Evolutionary conservation across 176 grass and related monocot species (phyloP).

Genomic region (Zizania latifolia): DNA sequence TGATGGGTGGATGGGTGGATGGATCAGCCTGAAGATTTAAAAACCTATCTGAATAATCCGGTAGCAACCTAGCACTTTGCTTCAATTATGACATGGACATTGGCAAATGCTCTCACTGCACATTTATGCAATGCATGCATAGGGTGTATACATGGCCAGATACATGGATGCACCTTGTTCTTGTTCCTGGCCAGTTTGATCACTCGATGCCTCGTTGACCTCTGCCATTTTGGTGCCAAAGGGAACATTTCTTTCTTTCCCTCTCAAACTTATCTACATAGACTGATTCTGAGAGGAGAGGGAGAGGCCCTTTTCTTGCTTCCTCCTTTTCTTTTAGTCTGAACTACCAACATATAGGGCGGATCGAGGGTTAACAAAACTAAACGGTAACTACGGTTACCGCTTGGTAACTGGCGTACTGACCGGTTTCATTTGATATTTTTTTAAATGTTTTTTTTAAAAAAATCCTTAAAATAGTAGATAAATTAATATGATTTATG

Average conservation of each 20-base stretch:
- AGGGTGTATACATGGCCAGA: conserved; percentile 6
- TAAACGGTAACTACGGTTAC: too few species aligned
- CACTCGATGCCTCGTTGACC: not conserved
- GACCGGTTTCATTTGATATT: too few species aligned
- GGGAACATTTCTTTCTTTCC: conserved; percentile 27
- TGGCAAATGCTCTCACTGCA: not conserved
- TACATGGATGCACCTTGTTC: conserved; percentile 32
- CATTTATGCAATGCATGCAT: not conserved
- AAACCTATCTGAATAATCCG: too few species aligned
- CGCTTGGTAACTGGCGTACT: too few species aligned
- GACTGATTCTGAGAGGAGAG: conserved; percentile 11
- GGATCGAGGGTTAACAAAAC: too few species aligned
- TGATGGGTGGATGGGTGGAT: not conserved
- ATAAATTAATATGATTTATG: too few species aligned
- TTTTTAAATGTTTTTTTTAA: too few species aligned
- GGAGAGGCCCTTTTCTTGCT: not conserved
- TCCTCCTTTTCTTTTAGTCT: conserved; percentile 28
- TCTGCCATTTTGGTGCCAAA: not conserved
- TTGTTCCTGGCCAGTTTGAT: conserved; percentile 29
- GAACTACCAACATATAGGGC: conserved; percentile 9
- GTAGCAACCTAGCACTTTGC: not conserved
- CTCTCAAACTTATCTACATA: conserved; percentile 4
- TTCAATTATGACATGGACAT: not conserved
- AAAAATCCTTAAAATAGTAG: too few species aligned
- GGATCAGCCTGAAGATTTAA: too few species aligned